Evolutionary conservation across 2,329 filamentous ascomycete genomes (phyloP), one percentile per base, ranked within the genome.

Genomic region (Sphaerostilbella broomeana): DNA sequence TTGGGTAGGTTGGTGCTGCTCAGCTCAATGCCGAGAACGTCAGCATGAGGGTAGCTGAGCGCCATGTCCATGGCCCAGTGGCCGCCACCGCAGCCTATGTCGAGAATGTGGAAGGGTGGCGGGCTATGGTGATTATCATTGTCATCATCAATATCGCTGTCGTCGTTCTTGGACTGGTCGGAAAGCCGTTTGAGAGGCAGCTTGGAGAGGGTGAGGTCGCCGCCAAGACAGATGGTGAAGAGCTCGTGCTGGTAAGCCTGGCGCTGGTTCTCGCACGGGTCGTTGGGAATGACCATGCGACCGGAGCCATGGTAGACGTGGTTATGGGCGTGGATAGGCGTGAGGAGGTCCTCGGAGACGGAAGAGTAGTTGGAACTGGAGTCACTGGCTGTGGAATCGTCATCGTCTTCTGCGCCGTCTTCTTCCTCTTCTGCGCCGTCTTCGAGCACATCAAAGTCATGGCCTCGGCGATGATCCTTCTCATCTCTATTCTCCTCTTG

Each of bases 51-150:
- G 38, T 65, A 64, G 5, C 53, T 53, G 29, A 55, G 57, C 4
- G 59, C 67, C 59, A 67, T 63, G 27, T 67, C 65, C 32, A 64
- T 53, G 26, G 64, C 62, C 67, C 66, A 70, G 16, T 61, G 46
- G 24, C 66, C 67, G 6, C 56, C 66, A 2, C 67, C 67, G 27
- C 59, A 58, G 16, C 67, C 67, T 4, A 69, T 48, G 40, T 70
- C 67, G 16, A 69, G 49, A 21, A 70, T 61, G 26, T 51, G 44
- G 30, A 53, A 48, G 2, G 47, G 52, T 10, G n/a, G 26, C n/a
- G n/a, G n/a, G n/a, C n/a, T n/a, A n/a, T n/a, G n/a, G n/a, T n/a
- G n/a, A n/a, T n/a, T n/a, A n/a, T n/a, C n/a, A n/a, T n/a, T n/a
- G n/a, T n/a, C n/a, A n/a, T n/a, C n/a, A n/a, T n/a, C n/a, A n/a